These are phyloP conservation scores for Vitis hybrid DNA, from an alignment of 177 flowering plant species.

Conservation along the genomic window DNA sequence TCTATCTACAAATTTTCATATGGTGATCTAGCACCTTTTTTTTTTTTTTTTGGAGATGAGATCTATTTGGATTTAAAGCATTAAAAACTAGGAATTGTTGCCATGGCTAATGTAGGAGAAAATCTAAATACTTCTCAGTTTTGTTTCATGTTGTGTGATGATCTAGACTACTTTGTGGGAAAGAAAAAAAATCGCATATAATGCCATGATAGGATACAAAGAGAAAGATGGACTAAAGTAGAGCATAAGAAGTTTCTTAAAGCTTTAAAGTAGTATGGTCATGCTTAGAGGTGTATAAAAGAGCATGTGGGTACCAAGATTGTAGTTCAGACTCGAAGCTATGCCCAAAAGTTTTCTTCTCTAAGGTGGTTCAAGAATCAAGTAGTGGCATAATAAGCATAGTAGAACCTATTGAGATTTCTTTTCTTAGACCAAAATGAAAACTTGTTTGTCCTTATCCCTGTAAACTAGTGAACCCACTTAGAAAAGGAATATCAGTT, in stretches of 20 bases:
- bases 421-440: slow-evolving; percentile 89
- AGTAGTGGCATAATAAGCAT: slow-evolving; percentile 28
- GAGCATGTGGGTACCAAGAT: slow-evolving; percentile 47
- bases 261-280: slow-evolving; percentile 46
- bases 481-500: slow-evolving; percentile 22
- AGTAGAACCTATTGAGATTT: slow-evolving; percentile 65
- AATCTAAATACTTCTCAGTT: no score
- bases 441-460: slow-evolving; percentile 89
- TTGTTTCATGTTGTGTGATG: no score
- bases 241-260: slow-evolving; percentile 49
- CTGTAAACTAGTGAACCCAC: slow-evolving; percentile 46
- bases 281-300: slow-evolving; percentile 45
- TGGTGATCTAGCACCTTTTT: no score
- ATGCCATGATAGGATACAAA: slow-evolving; percentile 15
- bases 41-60: no score
- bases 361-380: slow-evolving; percentile 62
- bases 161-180: no score
- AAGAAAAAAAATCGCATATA: slow-evolving; percentile 12
- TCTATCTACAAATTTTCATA: no score
- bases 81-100: no score
- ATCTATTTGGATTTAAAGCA: no score
- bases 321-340: slow-evolving; percentile 45
- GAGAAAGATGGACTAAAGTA: slow-evolving; percentile 50
- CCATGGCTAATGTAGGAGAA: no score
- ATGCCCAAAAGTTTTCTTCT: slow-evolving; percentile 45